A percentile compares a stretch with the other conserved stretches of the same genome.
These are phyloP conservation scores for Leucogyrophana mollusca DNA, from an alignment of 768 basidiomycete species.

Conservation along the genomic window DNA sequence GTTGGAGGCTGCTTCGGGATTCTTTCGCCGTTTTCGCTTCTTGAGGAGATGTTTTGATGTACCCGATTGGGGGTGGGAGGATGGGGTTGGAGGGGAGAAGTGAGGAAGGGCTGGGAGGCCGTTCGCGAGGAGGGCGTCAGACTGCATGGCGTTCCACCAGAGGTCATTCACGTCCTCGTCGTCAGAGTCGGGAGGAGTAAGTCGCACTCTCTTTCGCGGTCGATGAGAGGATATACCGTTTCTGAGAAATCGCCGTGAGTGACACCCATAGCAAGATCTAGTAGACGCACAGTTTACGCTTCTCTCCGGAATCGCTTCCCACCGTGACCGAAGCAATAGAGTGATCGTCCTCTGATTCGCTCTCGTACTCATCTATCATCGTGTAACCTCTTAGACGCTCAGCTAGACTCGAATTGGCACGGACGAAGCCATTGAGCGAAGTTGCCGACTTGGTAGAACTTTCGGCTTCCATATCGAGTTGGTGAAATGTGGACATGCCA, in stretches of 20 bases:
- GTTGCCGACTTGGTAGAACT: slow-evolving; percentile 21
- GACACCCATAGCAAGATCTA: neutral
- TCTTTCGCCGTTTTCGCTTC: slow-evolving; percentile 37
- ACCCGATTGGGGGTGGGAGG: slow-evolving; percentile 15
- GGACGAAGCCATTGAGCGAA: slow-evolving; percentile 1
- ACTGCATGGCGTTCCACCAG: slow-evolving; percentile 77
- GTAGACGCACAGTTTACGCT: slow-evolving; percentile 58
- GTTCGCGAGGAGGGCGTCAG: slow-evolving; percentile 58
- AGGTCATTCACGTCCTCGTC: slow-evolving; percentile 47
- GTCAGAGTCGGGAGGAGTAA: slow-evolving; percentile 39
- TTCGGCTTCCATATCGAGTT: slow-evolving; percentile 48
- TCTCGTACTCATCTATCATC: slow-evolving; percentile 28
- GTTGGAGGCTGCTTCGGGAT: slow-evolving; percentile 27
- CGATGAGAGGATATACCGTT: slow-evolving; percentile 35
- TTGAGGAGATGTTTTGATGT: slow-evolving; percentile 11
- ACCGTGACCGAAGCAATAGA: slow-evolving; percentile 13
- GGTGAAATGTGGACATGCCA: slow-evolving; percentile 68
- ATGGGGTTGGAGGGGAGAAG: slow-evolving; percentile 33
- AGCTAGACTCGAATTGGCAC: slow-evolving; percentile 12
- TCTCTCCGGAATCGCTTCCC: slow-evolving; percentile 48
- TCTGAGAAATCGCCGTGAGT: slow-evolving; percentile 30
- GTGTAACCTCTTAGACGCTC: slow-evolving; percentile 20
- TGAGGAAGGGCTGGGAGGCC: slow-evolving; percentile 58
- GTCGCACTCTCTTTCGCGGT: slow-evolving; percentile 63
- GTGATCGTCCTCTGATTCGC: slow-evolving; percentile 35